Percentiles rank a stretch among this genome's conserved stretches.
These are phyloP conservation scores for Apiospora kogelbergensis DNA, from an alignment of 2,329 filamentous ascomycete genomes.

Conservation along the genomic window DNA sequence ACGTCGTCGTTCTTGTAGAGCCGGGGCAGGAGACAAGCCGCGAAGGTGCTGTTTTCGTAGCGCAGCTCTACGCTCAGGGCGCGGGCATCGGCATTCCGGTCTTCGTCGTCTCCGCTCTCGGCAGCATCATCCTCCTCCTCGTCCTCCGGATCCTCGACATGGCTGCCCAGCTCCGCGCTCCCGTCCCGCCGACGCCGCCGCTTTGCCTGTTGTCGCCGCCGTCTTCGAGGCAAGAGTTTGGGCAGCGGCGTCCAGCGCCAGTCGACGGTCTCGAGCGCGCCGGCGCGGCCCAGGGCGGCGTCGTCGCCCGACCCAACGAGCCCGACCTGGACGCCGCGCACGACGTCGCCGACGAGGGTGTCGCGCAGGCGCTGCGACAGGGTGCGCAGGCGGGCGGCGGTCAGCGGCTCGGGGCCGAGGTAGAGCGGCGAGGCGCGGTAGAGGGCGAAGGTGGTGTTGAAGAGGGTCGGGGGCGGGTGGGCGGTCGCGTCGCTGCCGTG, in stretches of 20 bases:
- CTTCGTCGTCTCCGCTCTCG: not conserved
- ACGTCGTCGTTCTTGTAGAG: constrained; percentile 11
- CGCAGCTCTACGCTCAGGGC: constrained; percentile 46
- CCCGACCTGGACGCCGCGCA: constrained; percentile 59
- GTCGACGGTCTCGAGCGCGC: constrained; percentile 46
- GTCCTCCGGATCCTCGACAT: constrained; percentile 11
- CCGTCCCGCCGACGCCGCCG: constrained; percentile 4
- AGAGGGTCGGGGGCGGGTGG: constrained; percentile 34
- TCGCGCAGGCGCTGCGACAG: constrained; percentile 53
- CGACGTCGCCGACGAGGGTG: constrained; percentile 56
- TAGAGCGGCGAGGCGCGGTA: constrained; percentile 56
- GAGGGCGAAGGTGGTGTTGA: constrained; percentile 59
- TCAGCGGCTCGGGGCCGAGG: constrained; percentile 41
- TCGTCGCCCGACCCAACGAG: constrained; percentile 40
- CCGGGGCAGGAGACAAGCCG: constrained; percentile 49
- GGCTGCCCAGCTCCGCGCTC: constrained; percentile 19
- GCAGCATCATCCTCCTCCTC: not conserved
- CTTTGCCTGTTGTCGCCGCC: not conserved
- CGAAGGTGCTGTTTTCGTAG: constrained; percentile 54
- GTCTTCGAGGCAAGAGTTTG: not conserved
- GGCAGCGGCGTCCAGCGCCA: constrained; percentile 44
- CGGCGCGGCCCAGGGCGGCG: constrained; percentile 37
- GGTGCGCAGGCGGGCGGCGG: constrained; percentile 36
- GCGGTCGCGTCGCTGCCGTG: constrained; percentile 10
- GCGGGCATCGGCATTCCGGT: not conserved